Evolutionary conservation across 2,329 filamentous ascomycete species (phyloP), one percentile per base, ranked within the genome.

Genomic region (Dactylonectria estremocensis): DNA sequence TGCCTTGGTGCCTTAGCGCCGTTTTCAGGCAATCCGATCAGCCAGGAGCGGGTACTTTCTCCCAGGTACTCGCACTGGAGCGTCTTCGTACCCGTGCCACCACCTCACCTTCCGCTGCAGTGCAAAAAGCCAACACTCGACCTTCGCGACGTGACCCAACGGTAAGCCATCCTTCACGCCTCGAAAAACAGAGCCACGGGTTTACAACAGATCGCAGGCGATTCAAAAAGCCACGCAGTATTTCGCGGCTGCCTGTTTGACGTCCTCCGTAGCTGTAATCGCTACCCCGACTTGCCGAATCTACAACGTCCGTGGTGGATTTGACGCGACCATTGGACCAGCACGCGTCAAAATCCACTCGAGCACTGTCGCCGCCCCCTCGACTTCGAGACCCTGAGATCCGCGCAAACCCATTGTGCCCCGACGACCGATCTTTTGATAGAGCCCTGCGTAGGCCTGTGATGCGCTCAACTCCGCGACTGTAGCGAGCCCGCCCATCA

Each of bases 1-100:
- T 73, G 79, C 79, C 76, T 79, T 79, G 72, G 74, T 74, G 78
- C 78, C 78, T 80, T 71, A 75, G 64, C 56, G 18, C 61, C 54
- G 62, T 67, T 76, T 76, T 76, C 72, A 71, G 76, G 78, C 69
- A 76, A 22, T 33, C 69, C 67, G 69, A 60, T 65, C 64, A 53
- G 31, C 31, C 24, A 35, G 24, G 24, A 22, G 64, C 69, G 76
- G 74, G 75, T 77, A 77, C 77, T 70, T 72, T 18, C 59, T 54
- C 63, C 69, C 64, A 68, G 60, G 73, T 75, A 74, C 73, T 70
- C 70, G 55, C 59, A 59, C 45, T 37, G 57, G 45, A 33, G 49
- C 10, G 49, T 33, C 49, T 52, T 16, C 64, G 64, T 64, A 64
- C 64, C 16, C 52, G 64, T 61, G 58, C 64, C 62, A 64, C 65